Percentiles rank a stretch among this genome's conserved stretches.
These are phyloP conservation scores for Penicillium egyptiacum DNA, from an alignment of 495 filamentous ascomycete genomes.

Conservation along the genomic window DNA sequence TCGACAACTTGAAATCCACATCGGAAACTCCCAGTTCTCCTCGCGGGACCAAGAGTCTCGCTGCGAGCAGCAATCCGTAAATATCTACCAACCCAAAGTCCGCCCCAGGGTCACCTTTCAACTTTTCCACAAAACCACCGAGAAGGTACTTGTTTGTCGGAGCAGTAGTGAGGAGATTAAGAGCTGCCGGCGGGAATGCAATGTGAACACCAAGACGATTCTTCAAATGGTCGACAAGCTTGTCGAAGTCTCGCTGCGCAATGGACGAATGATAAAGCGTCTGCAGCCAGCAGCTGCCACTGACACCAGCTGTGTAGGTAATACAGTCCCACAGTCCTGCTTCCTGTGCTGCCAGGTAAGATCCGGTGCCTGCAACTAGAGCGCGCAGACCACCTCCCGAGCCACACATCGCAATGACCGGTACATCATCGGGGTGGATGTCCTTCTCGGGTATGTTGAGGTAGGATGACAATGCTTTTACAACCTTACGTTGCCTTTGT, in stretches of 20 bases:
- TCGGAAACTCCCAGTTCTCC: constrained; percentile 75
- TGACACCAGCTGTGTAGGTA: constrained; percentile 93
- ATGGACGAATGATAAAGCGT: constrained; percentile 86
- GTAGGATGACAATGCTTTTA: constrained; percentile 74
- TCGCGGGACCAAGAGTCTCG: constrained; percentile 79
- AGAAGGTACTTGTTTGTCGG: constrained; percentile 93
- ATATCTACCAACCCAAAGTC: constrained; percentile 89
- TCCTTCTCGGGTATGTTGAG: constrained; percentile 72
- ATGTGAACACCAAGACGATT: constrained; percentile 80
- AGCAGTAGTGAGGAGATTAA: constrained; percentile 71
- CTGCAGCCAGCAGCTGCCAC: constrained; percentile 94
- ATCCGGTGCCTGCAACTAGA: constrained; percentile 84
- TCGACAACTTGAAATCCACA: constrained; percentile 83
- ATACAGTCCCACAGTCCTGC: constrained; percentile 88
- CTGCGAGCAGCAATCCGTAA: constrained; percentile 83
- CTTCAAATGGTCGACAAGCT: constrained; percentile 81
- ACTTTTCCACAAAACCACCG: constrained; percentile 83
- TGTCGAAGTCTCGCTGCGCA: constrained; percentile 58
- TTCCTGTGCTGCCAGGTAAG: constrained; percentile 75
- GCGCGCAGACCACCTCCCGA: constrained; percentile 90
- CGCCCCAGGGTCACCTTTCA: constrained; percentile 75
- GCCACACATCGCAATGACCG: constrained; percentile 87
- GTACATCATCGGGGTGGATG: constrained; percentile 89
- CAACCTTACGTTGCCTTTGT: constrained; percentile 62
- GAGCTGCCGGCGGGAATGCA: constrained; percentile 82